Base-by-base conservation (phyloP, 805 yeast species). In the Kuraishia cidri region DNA sequence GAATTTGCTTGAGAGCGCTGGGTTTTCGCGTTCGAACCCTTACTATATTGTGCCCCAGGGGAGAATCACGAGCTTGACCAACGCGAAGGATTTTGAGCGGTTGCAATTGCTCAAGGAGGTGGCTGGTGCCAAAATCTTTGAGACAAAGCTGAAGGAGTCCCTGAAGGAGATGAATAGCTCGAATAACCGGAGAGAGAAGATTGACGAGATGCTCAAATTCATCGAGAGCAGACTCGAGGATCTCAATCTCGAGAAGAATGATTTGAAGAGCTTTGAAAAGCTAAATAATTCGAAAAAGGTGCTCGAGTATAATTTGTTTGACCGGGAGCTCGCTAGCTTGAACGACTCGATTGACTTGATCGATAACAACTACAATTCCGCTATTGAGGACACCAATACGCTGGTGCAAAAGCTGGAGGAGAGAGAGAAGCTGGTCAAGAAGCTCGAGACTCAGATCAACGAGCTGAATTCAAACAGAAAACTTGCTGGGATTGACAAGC, bases 41-140 rank as follows among this genome's bases (percentile, higher is more conserved):
- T 90, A 88, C 55, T 90, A 90, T 52, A 90, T 92, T 44, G 97
- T 92, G 4, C 97, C 98, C 1, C 98, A 92, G 56, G 98, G 98
- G 14, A 69, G 84, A 45, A 85, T 92, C 45, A 81, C 95, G 1
- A 69, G 83, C 0, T 64, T 92, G 37, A 90, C 97, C 0, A 86
- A 86, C 48, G 90, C 96, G 0, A 83, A 83, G 44, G 96, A 87
- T 49, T 49, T 72, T 3, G 96, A 88, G 48, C 71, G 97, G 39
- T 63, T 90, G 32, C 68, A 72, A 23, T 59, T 88, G 25, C 60
- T 92, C 43, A 87, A 90, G 43, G 95, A 87, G 47, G 95, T 90
- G 22, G 92, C 96, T 20, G 98, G 98, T 13, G 95, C 97, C 1
- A 79, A 77, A 37, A 82, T 88, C 3, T 92, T 90, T 58, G 97